A percentile compares a stretch with the other conserved stretches of the same genome.
phyloP scores from a whole-genome alignment of 805 yeast species.

The Saccharomyces eubayanus region DNA sequence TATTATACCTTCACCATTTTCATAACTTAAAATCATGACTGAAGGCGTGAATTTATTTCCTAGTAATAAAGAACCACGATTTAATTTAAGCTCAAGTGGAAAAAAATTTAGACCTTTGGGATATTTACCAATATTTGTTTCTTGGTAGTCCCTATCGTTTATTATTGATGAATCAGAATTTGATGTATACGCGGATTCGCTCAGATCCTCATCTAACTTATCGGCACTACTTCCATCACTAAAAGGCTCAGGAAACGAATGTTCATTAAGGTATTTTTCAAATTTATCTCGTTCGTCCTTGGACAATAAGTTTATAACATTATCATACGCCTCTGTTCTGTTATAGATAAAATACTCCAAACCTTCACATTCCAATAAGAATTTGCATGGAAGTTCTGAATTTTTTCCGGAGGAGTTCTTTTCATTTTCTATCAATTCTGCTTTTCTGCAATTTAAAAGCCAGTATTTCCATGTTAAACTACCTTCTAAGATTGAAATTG shows the following conservation, averaged over 20 bases:
- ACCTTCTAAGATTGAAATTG: constrained; percentile 62
- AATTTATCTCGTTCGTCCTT: constrained; percentile 17
- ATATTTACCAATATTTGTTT: neutral
- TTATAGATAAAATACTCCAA: constrained; percentile 78
- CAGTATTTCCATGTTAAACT: constrained; percentile 88
- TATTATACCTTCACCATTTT: constrained; percentile 43
- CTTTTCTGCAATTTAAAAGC: constrained; percentile 42
- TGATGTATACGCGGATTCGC: constrained; percentile 10
- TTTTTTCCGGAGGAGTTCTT: constrained; percentile 27
- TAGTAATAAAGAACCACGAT: constrained; percentile 62
- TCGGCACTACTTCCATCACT: constrained; percentile 12
- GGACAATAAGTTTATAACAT: constrained; percentile 37
- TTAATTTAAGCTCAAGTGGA: constrained; percentile 56
- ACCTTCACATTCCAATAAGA: constrained; percentile 59
- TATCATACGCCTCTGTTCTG: constrained; percentile 68
- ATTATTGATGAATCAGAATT: constrained; percentile 3
- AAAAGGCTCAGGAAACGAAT: constrained; percentile 11
- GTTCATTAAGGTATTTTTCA: constrained; percentile 16
- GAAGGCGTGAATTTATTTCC: constrained; percentile 79
- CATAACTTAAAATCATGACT: constrained; percentile 53
- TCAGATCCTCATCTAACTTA: constrained; percentile 6
- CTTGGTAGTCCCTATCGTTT: constrained; percentile 13
- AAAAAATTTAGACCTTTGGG: constrained; percentile 32
- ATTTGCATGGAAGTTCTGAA: constrained; percentile 45
- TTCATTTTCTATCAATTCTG: constrained; percentile 8